These are phyloP conservation scores for Bothriochloa decipiens DNA, from an alignment of 176 grass and related monocot species.

Conservation along the genomic window DNA sequence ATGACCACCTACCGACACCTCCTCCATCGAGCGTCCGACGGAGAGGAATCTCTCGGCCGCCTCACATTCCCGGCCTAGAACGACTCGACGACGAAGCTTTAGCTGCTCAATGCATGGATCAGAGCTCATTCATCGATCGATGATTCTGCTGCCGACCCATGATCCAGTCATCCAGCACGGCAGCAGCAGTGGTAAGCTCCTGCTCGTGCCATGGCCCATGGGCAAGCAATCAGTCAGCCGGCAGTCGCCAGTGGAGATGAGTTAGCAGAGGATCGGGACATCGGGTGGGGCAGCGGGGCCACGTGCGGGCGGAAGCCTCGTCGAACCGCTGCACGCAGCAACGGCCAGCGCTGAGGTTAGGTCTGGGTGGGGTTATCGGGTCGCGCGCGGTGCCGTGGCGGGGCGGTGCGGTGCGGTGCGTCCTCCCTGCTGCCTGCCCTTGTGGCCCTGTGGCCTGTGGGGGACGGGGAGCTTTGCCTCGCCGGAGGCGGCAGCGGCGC, in stretches of 20 bases:
- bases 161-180: too few species aligned
- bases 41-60: slow-evolving; percentile 17
- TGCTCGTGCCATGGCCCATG: not conserved
- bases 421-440: too few species aligned
- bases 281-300: not conserved
- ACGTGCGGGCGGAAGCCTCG: slow-evolving; percentile 39
- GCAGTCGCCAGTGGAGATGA: too few species aligned
- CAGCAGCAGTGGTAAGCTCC: too few species aligned
- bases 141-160: not conserved
- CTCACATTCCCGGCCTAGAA: slow-evolving; percentile 20
- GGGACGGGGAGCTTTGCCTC: too few species aligned
- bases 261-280: not conserved
- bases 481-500: slow-evolving; percentile 3
- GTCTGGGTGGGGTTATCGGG: too few species aligned
- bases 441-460: too few species aligned
- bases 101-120: too few species aligned
- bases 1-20: not conserved
- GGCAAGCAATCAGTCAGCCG: not conserved
- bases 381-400: too few species aligned
- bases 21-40: not conserved
- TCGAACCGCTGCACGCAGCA: not conserved
- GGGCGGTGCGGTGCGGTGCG: too few species aligned
- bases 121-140: not conserved
- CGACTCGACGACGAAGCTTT: too few species aligned
- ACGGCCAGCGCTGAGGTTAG: too few species aligned